Conservation (phyloP, 176 grass and related monocot genomes). For the Eleusine coracana region DNA sequence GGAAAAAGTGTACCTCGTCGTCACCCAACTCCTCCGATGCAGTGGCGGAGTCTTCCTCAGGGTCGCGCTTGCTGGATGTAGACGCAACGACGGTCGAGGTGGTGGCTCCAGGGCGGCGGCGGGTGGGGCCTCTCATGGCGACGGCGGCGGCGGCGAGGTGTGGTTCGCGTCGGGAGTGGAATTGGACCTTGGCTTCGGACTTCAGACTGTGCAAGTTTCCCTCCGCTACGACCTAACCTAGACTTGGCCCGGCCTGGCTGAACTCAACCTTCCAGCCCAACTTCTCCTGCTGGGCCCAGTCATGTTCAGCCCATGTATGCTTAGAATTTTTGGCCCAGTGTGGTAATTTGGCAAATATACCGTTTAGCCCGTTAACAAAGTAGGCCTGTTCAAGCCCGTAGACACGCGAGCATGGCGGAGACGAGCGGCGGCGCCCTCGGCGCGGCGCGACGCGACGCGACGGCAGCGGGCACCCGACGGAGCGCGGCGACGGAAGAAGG, state of each 20-base stretch:
- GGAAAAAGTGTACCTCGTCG: conserved; percentile 33
- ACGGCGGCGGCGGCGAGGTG: conserved; percentile 12
- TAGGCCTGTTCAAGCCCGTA: no score
- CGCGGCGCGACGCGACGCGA: no score
- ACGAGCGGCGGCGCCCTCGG: no score
- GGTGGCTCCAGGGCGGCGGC: conserved; percentile 1
- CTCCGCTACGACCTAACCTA: background rate
- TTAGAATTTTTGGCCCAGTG: background rate
- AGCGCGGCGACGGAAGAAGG: no score
- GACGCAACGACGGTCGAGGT: background rate
- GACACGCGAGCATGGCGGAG: no score
- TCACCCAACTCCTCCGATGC: conserved; percentile 33
- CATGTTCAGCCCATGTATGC: background rate
- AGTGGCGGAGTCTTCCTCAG: background rate
- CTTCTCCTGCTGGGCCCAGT: background rate
- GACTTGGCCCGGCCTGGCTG: background rate
- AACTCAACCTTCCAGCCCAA: background rate
- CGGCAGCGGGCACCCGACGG: no score
- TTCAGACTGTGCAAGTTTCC: no score
- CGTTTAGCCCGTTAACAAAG: no score
- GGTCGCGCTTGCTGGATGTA: conserved; percentile 17
- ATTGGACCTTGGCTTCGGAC: background rate
- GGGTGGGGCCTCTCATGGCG: conserved; percentile 48
- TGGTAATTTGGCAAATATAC: background rate
- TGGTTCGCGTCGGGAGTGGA: background rate